Evolutionary conservation across 495 filamentous ascomycete species (phyloP), one percentile per base, ranked within the genome.

Genomic region (Cryomyces minteri): DNA sequence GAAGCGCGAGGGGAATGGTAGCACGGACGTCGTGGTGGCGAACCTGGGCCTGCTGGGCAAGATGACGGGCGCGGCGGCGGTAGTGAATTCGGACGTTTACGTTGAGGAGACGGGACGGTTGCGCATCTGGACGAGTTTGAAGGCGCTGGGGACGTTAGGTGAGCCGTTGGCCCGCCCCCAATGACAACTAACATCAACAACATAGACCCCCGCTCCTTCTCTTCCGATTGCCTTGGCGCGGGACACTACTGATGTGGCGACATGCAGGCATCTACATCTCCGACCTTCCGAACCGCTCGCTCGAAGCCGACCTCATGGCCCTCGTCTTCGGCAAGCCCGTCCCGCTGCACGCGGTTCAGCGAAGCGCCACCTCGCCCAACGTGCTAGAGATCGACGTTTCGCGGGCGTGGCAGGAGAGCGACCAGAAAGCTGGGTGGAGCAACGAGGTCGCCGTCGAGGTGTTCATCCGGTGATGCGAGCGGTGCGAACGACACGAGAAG

Each of bases 1-100:
- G 36, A 38, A 58, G 58, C 36, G 55, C 48, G 30, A 42, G 11
- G 62, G 66, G 4, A 54, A 53, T 46, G 50, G 36, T 12, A 36
- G 30, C 32, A 31, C 32, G 31, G 9, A 31, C 31, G 31, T 58
- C 42, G 41, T 30, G 18, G 54, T 84, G 9, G 80, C 80, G 0
- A 73, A 80, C n/a, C 60, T 98, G 3, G 90, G 90, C 7, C 63
- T 98, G 4, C 50, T 94, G 25, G 82, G 72, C 11, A 93, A 94
- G 58, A 92, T 96, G 79, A 85, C 86, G 3, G 90, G 86, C 6
- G 76, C 77, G 2, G 87, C 83, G 0, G 90, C 85, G 0, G 66
- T 95, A 10, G 54, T 80, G 1, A 63, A 58, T 6, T 77, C 67
- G 9, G 66, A 69, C n/a, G 69, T 76, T 10, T 67, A 64, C 28